Conservation (phyloP, 2,329 filamentous ascomycete species). For the Capronia epimyces region DNA sequence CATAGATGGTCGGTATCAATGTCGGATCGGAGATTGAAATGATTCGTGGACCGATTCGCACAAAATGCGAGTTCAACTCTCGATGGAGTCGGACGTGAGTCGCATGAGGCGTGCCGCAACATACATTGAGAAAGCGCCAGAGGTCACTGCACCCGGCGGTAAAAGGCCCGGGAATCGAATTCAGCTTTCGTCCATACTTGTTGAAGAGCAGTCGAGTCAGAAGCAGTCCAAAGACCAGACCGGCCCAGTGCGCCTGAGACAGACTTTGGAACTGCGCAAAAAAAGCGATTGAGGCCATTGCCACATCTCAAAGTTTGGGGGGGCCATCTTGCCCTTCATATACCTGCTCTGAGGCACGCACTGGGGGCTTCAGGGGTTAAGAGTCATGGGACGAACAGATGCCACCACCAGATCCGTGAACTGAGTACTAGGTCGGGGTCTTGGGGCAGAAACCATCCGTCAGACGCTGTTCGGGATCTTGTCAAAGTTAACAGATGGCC, state of each 20-base stretch:
- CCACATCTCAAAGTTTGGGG: background rate
- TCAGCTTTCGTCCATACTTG: slow-evolving; percentile 21
- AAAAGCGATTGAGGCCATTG: slow-evolving; percentile 5
- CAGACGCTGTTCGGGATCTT: background rate
- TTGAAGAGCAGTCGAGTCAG: slow-evolving; percentile 22
- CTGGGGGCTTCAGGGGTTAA: background rate
- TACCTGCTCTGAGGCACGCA: background rate
- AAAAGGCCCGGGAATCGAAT: slow-evolving; percentile 61
- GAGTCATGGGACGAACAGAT: background rate
- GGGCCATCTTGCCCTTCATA: background rate
- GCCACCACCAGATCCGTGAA: background rate
- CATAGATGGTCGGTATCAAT: slow-evolving; percentile 70
- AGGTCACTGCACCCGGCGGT: slow-evolving; percentile 64
- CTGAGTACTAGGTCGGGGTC: background rate
- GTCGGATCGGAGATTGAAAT: slow-evolving; percentile 69
- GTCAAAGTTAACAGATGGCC: background rate
- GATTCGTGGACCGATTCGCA: slow-evolving; percentile 67
- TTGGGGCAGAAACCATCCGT: background rate
- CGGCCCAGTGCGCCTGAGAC: slow-evolving; percentile 8
- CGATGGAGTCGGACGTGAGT: slow-evolving; percentile 64
- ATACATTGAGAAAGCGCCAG: slow-evolving; percentile 69
- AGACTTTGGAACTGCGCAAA: slow-evolving; percentile 3
- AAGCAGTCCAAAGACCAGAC: slow-evolving; percentile 7
- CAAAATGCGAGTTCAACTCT: slow-evolving; percentile 63
- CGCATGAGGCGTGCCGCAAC: slow-evolving; percentile 56